These are phyloP conservation scores for Aleurites moluccanus DNA, from an alignment of 441 rosid genomes.

Conservation along the genomic window DNA sequence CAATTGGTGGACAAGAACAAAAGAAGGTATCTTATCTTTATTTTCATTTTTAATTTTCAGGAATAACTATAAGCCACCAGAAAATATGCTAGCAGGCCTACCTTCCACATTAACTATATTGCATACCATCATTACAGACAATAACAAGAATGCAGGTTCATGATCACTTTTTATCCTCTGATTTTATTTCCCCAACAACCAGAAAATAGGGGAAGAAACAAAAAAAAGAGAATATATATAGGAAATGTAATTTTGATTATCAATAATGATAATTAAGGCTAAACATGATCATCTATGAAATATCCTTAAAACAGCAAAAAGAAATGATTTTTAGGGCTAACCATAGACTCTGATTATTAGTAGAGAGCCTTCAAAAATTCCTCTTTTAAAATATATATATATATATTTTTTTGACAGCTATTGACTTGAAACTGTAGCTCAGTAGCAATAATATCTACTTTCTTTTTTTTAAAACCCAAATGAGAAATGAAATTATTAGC, in stretches of 20 bases:
- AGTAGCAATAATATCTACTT: background rate
- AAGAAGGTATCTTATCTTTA: background rate
- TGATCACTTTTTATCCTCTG: background rate
- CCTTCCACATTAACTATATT: background rate
- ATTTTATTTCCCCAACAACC: background rate
- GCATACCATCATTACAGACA: background rate
- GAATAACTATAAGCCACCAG: background rate
- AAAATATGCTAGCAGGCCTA: background rate
- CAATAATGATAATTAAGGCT: background rate
- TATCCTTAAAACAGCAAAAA: background rate
- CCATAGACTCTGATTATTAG: background rate
- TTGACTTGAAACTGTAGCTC: background rate
- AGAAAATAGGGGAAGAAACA: background rate
- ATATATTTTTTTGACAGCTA: too few relatives aligned
- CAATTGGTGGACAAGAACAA: background rate
- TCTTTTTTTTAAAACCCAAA: background rate
- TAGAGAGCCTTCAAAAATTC: background rate
- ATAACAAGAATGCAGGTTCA: background rate
- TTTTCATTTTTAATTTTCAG: background rate
- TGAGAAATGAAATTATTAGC: background rate
- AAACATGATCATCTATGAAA: background rate
- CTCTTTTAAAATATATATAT: too few relatives aligned
- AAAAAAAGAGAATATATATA: background rate
- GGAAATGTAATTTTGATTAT: background rate
- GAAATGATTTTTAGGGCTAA: background rate